Base-by-base conservation (phyloP, 805 yeast genomes). In the Lachancea lanzarotensis region DNA sequence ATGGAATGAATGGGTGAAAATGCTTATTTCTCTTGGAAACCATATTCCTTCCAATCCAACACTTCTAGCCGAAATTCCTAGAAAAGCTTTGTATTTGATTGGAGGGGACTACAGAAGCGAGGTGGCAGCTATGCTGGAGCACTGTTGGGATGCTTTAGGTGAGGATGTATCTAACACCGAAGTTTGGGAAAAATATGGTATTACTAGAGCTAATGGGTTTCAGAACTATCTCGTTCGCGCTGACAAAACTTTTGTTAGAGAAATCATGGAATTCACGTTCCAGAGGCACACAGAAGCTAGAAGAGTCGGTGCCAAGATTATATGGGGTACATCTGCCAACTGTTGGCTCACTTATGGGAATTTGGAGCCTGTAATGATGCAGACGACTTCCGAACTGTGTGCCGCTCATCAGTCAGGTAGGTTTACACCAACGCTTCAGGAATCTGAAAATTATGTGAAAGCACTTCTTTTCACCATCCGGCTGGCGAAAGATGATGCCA, bases 121-220 rank as follows among this genome's bases (percentile, higher is more conserved):
- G 49, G 73, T 82, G 36, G 78, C 88, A 0, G 52, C 50, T 12
- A 62, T 85, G 36, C 53, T 87, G 11, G 69, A 72, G 45, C 74
- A 71, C 43, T 72, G 78, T n/a, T 88, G 96, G 96, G 81, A 81
- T 49, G 67, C 74, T 11, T 69, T 88, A 41, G 93, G 88, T 16
- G 74, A 81, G 78, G 76, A 75, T 11, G 73, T 80, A 2, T 62
- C 74, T 19, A 71, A 72, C 16, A 81, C 75, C 26, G 84, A 79
- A 51, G 56, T 67, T 25, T 63, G 57, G 57, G 42, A 41, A 3
- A 65, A 86, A 49, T 86, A 82, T 65, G 82, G 80, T 41, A 59
- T 86, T 37, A 70, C 68, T 35, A 70, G 70, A 52, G 75, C 80
- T 50, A 85, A 90, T 34, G 89, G 90, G 0, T 79, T 73, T 53